Conservation (phyloP, 306 rosid genomes). For the Vigna unguiculata region DNA sequence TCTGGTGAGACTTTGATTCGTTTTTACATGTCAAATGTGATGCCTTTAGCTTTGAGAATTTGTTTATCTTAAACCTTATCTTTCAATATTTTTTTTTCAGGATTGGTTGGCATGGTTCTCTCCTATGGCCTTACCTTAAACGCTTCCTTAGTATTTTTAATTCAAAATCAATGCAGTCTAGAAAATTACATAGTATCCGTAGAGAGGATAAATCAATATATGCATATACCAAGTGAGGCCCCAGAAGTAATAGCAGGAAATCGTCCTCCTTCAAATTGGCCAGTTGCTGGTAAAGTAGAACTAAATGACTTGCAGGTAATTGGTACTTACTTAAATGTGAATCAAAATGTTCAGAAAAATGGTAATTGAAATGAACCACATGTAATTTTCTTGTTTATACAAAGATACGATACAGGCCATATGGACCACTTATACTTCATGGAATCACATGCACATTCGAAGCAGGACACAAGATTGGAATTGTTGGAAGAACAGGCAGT, state of each 20-base stretch:
- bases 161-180: constrained; percentile 65
- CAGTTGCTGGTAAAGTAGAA: constrained; percentile 67
- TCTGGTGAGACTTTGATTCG: constrained; percentile 49
- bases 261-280: constrained; percentile 70
- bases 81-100: constrained; percentile 43
- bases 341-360: neutral
- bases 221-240: constrained; percentile 71
- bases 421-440: constrained; percentile 69
- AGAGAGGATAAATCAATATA: constrained; percentile 73
- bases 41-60: neutral
- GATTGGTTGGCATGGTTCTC: constrained; percentile 78
- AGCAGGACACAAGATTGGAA: constrained; percentile 62
- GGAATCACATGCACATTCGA: constrained; percentile 72
- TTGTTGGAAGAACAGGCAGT: constrained; percentile 79
- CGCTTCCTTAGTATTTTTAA: constrained; percentile 52
- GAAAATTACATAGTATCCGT: constrained; percentile 72
- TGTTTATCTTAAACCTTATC: neutral
- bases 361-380: neutral
- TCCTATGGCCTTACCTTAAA: constrained; percentile 80
- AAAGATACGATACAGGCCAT: constrained; percentile 54
- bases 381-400: neutral
- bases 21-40: neutral
- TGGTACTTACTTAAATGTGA: neutral
- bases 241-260: constrained; percentile 61
- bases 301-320: constrained; percentile 64